Evolutionary conservation across 2,329 filamentous ascomycete genomes (phyloP), one percentile per base, ranked within the genome.

Genomic region (Paecilomyces fulvus): DNA sequence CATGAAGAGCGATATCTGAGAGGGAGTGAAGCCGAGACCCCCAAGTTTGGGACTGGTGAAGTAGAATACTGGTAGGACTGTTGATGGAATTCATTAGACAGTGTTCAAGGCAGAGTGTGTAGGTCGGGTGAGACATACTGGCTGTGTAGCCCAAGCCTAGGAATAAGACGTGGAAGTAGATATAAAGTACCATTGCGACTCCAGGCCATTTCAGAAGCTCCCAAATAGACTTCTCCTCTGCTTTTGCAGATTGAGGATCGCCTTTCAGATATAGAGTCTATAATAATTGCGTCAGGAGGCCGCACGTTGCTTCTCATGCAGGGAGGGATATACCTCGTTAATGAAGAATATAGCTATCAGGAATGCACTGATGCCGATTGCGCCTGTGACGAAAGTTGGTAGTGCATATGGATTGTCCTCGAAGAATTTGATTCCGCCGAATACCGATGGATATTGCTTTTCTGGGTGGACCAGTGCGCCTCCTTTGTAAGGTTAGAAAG

Each of bases 121-220:
- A 5, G 4, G 25, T 28, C 25, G 25, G 25, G 25, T 31, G 14
- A 54, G 28, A 62, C 58, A 51, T 59, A 59, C 61, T 76, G 56
- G 88, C 86, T 0, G 88, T 92, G 69, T 86, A 92, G 1, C 83
- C 79, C 59, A 88, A 84, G 0, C 83, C 87, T 3, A 92, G 80
- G 2, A 90, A 69, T 79, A 86, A 85, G 46, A 84, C 77, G 66
- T 89, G 82, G 1, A 77, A 79, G 67, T 87, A 89, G 46, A 85
- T 75, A 65, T 81, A 83, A 2, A 92, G 75, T 1, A 89, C 86
- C 25, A 79, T 75, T n/a, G 71, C 72, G 1, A 92, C 86, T 9
- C 86, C 85, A 0, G 86, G 87, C 0, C 80, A 72, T 43, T 76
- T 80, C 56, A 90, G 55, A 10, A 92, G 77, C 51, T 82, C 71